Evolutionary conservation across 371 early-diverging fungal genomes (phyloP), one percentile per base, ranked within the genome.

Genomic region (Actinomucor elegans): DNA sequence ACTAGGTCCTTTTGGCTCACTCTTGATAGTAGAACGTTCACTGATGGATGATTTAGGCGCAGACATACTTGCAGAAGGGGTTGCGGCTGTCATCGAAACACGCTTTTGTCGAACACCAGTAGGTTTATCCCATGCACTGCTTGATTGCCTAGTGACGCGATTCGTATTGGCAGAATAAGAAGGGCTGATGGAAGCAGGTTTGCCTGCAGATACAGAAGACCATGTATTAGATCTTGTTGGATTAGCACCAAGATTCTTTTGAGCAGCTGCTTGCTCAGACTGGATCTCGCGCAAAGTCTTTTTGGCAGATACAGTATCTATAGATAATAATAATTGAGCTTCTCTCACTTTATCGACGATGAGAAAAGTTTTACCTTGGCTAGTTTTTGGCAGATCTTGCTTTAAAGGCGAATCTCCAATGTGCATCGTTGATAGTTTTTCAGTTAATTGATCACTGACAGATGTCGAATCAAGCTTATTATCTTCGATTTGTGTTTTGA

Each of bases 1-100:
- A 2, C 85, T 83, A 5, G 89, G 83, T 14, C 64, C 68, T n/a
- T 66, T 67, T 26, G 56, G 35, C 23, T 36, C 31, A 10, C 49
- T 37, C 20, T 27, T 49, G 18, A 36, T 49, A 5, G 37, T 49
- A 11, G 28, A 12, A 28, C 37, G 49, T 48, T n/a, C 12, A 21
- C 18, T 34, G 4, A 2, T 32, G 32, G 24, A 15, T 15, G 17
- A 17, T 48, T 26, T 17, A 17, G n/a, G 34, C 7, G 21, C 1
- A 12, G 41, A 23, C 7, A 24, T 23, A 7, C 4, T 28, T 10
- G 17, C 24, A 6, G 27, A 49, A 17, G 29, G 12, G 5, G 36
- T 9, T 26, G 18, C 37, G 20, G 49, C 34, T 20, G 44, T 53
- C 49, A 48, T 48, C n/a, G 54, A 53, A 14, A 53, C 12, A 35